Percentiles rank a stretch among this genome's conserved stretches.
Evolutionary conservation across 768 basidiomycete species (phyloP).

Genomic region (Pleurotus eryngii): DNA sequence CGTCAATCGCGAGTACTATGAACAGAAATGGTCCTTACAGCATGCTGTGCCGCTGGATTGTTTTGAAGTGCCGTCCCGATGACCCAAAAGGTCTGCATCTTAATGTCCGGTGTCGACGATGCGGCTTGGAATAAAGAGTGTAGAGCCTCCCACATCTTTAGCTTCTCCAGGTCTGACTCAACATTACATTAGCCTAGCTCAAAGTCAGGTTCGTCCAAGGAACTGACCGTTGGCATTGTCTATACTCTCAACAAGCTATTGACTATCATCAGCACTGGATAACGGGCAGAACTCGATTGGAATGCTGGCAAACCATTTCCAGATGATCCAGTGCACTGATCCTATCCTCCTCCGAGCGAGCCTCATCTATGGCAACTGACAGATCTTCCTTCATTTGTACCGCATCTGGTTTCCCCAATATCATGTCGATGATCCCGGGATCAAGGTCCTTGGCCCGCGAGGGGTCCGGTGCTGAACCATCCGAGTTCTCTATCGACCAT

Average conservation of each 20-base stretch:
- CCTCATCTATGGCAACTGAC: constrained; percentile 55
- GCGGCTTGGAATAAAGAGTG: constrained; percentile 58
- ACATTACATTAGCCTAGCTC: background rate
- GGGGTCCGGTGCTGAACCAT: constrained; percentile 20
- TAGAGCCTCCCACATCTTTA: constrained; percentile 78
- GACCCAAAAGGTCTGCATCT: constrained; percentile 75
- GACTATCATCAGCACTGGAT: background rate
- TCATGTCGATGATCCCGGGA: constrained; percentile 80
- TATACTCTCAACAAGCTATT: constrained; percentile 79
- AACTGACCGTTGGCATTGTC: constrained; percentile 83
- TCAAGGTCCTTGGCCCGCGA: constrained; percentile 51
- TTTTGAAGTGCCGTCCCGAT: constrained; percentile 89
- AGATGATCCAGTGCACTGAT: constrained; percentile 76
- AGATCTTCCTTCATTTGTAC: constrained; percentile 82
- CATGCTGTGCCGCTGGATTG: constrained; percentile 79
- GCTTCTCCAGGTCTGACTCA: constrained; percentile 61
- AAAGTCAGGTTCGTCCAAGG: background rate
- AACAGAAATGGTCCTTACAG: constrained; percentile 40
- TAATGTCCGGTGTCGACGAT: constrained; percentile 55
- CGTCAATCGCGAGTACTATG: constrained; percentile 1
- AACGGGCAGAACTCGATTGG: background rate
- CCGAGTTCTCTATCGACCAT: constrained; percentile 78
- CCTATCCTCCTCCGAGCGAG: constrained; percentile 52
- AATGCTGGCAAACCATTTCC: constrained; percentile 64
- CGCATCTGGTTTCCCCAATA: constrained; percentile 82